Conservation (phyloP, 495 filamentous ascomycete genomes). For the Elaphomyces granulatus region DNA sequence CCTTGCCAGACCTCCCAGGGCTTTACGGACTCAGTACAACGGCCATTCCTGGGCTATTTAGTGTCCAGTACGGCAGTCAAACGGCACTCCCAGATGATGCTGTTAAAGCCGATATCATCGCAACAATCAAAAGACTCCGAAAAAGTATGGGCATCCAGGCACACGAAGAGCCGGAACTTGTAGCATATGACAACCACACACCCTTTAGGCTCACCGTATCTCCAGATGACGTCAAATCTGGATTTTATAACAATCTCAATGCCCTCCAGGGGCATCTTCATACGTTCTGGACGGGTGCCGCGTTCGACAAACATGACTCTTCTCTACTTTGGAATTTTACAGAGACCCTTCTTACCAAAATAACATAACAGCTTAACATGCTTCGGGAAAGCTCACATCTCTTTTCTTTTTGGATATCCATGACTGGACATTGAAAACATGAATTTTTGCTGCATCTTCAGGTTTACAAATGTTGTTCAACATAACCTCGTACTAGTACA, state of each 20-base stretch:
- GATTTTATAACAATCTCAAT: constrained; percentile 24
- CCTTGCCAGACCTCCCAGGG: constrained; percentile 15
- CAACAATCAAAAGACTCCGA: background rate
- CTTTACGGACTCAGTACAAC: constrained; percentile 11
- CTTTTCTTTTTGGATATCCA: no score
- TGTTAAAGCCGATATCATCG: constrained; percentile 3
- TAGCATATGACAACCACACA: constrained; percentile 15
- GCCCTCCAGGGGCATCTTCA: constrained; percentile 24
- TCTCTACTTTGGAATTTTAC: constrained; percentile 27
- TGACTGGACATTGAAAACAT: no score
- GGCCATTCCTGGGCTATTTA: constrained; percentile 9
- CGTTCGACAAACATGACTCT: constrained; percentile 26
- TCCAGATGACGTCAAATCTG: constrained; percentile 16
- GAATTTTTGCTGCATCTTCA: no score
- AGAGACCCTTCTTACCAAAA: constrained; percentile 14
- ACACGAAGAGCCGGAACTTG: constrained; percentile 8
- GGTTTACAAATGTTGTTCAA: no score
- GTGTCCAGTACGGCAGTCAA: constrained; percentile 13
- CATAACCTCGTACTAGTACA: no score
- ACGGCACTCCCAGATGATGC: no score
- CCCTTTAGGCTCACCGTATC: constrained; percentile 18
- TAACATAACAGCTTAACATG: no score
- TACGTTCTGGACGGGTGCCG: constrained; percentile 30
- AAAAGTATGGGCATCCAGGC: background rate
- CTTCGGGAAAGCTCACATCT: no score